Conservation (phyloP, 805 yeast genomes). For the Torulaspora gathmanii region DNA sequence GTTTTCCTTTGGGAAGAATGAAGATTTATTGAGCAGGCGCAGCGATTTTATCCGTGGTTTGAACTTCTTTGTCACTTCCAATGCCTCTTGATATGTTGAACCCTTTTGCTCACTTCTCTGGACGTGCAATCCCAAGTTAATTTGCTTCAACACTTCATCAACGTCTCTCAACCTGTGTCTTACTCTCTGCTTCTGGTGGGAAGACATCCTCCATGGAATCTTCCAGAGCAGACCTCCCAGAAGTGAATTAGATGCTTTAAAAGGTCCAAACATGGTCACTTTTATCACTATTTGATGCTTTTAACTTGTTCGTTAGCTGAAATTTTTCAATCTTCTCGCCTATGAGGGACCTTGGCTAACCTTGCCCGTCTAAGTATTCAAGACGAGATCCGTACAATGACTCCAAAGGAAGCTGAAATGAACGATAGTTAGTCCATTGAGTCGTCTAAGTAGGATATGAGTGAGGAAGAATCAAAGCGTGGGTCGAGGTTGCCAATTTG, state of each 20-base stretch:
- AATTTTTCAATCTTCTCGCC: not conserved
- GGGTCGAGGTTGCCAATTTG: conserved; percentile 55
- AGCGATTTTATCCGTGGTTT: conserved; percentile 30
- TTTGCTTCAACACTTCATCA: conserved; percentile 62
- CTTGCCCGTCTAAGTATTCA: not conserved
- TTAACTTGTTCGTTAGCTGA: not conserved
- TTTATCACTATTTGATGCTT: not conserved
- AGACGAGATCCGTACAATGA: not conserved
- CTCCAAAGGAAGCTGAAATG: not conserved
- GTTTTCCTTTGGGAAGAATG: conserved; percentile 65
- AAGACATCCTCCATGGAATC: conserved; percentile 72
- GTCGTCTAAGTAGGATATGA: conserved; percentile 4
- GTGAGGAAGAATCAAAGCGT: conserved; percentile 19
- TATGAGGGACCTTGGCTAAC: not conserved
- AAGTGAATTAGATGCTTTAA: conserved; percentile 25
- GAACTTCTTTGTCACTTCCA: conserved; percentile 14
- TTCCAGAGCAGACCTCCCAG: conserved; percentile 47
- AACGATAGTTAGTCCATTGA: not conserved
- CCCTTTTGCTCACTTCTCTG: conserved; percentile 25
- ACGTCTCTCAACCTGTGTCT: conserved; percentile 78
- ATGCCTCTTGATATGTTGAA: conserved; percentile 18
- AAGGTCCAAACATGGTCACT: conserved; percentile 32
- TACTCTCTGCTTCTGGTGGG: conserved; percentile 76
- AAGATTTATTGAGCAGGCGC: conserved; percentile 32
- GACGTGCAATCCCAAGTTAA: conserved; percentile 32